Percentiles rank a stretch among this genome's conserved stretches.
Evolutionary conservation across 805 yeast species (phyloP).

Genomic region (Lipomyces kockii): DNA sequence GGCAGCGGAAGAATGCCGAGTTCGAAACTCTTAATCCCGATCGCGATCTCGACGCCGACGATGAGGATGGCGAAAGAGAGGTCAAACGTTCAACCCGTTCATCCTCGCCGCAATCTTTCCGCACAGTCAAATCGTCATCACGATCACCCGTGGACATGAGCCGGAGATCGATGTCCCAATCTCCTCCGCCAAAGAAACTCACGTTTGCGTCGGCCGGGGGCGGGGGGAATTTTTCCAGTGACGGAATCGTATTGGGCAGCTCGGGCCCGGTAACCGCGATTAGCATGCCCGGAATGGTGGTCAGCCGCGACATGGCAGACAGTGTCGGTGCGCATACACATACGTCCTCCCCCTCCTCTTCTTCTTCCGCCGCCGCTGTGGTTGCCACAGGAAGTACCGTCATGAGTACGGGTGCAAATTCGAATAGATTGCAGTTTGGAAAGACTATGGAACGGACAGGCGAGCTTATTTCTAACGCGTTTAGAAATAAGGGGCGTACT

Average conservation of each 20-base stretch:
- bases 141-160: conserved; percentile 13
- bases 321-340: conserved; percentile 1
- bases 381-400: conserved; percentile 1
- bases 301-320: conserved; percentile 5
- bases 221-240: not conserved
- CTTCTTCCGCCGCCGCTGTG: not conserved
- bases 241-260: conserved; percentile 18
- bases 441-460: conserved; percentile 15
- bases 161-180: conserved; percentile 9
- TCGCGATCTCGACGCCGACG: conserved; percentile 7
- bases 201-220: not conserved
- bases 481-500: not conserved
- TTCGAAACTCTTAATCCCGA: not conserved
- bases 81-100: conserved; percentile 8
- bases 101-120: not conserved
- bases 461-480: not conserved
- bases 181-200: conserved; percentile 6
- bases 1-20: not conserved
- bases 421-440: conserved; percentile 15
- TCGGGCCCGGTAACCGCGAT: conserved; percentile 28
- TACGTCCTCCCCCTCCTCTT: not conserved
- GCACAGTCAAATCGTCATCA: conserved; percentile 1
- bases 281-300: conserved; percentile 21
- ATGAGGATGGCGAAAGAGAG: conserved; percentile 1
- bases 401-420: conserved; percentile 5